Percentiles rank a stretch among this genome's conserved stretches.
Conservation (phyloP, 2,329 filamentous ascomycete species). For the Fonsecaea erecta region DNA sequence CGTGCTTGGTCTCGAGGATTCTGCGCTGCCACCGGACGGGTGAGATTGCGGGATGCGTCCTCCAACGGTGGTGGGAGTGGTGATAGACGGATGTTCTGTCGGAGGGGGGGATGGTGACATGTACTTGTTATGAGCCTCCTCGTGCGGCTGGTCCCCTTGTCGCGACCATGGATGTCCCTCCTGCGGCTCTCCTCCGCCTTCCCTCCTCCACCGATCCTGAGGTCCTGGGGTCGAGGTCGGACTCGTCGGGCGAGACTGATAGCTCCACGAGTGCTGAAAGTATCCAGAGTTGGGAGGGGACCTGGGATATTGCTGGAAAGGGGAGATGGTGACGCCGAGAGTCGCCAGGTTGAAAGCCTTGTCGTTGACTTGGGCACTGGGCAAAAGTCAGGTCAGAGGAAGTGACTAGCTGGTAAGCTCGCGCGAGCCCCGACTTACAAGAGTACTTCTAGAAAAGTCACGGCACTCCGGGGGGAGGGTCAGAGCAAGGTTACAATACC, state of each 20-base stretch:
- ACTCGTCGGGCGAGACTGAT: slow-evolving; percentile 19
- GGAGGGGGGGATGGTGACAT: slow-evolving; percentile 35
- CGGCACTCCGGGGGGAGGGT: slow-evolving; percentile 18
- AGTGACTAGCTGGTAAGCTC: slow-evolving; percentile 8
- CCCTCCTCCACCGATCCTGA: slow-evolving; percentile 31
- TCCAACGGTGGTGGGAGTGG: slow-evolving; percentile 23
- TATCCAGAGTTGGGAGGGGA: slow-evolving; percentile 23
- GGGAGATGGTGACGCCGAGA: slow-evolving; percentile 28
- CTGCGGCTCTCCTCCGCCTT: slow-evolving; percentile 33
- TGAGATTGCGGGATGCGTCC: slow-evolving; percentile 17
- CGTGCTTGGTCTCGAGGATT: slow-evolving; percentile 30
- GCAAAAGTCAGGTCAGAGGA: slow-evolving; percentile 24
- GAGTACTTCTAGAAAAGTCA: slow-evolving; percentile 25
- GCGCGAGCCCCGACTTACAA: slow-evolving; percentile 26
- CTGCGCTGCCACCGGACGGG: slow-evolving; percentile 12
- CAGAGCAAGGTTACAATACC: slow-evolving; percentile 29
- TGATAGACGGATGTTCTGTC: slow-evolving; percentile 27
- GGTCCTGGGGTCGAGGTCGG: slow-evolving; percentile 16
- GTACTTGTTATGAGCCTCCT: slow-evolving; percentile 34
- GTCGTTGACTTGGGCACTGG: slow-evolving; percentile 9
- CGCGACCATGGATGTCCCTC: slow-evolving; percentile 35
- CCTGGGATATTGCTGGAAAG: slow-evolving; percentile 32
- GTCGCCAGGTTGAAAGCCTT: slow-evolving; percentile 31
- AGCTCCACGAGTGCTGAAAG: slow-evolving; percentile 25
- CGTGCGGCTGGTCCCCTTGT: slow-evolving; percentile 30